Evolutionary conservation across 441 rosid species (phyloP).

Genomic region (Sinapis alba): DNA sequence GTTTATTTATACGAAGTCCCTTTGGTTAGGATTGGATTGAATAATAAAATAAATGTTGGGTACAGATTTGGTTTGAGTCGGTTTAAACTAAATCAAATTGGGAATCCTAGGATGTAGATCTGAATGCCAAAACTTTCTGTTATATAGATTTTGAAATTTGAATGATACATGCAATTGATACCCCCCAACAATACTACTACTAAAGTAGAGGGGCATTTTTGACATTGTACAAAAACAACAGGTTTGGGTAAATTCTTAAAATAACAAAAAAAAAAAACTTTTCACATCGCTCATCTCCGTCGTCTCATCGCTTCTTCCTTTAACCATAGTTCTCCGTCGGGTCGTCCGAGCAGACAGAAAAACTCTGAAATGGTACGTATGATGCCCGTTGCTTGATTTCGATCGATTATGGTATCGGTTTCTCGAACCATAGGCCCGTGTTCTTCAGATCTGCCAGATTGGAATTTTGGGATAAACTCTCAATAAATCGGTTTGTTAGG

Average conservation of each 20-base stretch:
- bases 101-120: background rate
- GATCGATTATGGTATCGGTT: background rate
- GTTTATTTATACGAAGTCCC: background rate
- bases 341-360: constrained; percentile 1
- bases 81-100: background rate
- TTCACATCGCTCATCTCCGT: constrained; percentile 16
- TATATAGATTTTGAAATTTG: constrained; percentile 23
- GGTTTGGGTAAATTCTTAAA: background rate
- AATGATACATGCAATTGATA: too few relatives aligned
- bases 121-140: background rate
- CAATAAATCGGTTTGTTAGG: too few relatives aligned
- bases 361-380: constrained; percentile 30
- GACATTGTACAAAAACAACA: background rate
- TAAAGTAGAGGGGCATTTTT: background rate
- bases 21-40: too few relatives aligned
- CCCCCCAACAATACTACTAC: background rate
- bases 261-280: background rate
- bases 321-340: background rate
- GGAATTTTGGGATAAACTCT: background rate
- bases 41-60: background rate
- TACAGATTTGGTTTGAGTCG: background rate
- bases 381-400: background rate
- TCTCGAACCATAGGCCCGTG: background rate
- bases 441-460: constrained; percentile 24
- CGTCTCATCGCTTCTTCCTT: constrained; percentile 20